Conservation (phyloP, 176 grass and related monocot species). For the Oryza brachyantha region DNA sequence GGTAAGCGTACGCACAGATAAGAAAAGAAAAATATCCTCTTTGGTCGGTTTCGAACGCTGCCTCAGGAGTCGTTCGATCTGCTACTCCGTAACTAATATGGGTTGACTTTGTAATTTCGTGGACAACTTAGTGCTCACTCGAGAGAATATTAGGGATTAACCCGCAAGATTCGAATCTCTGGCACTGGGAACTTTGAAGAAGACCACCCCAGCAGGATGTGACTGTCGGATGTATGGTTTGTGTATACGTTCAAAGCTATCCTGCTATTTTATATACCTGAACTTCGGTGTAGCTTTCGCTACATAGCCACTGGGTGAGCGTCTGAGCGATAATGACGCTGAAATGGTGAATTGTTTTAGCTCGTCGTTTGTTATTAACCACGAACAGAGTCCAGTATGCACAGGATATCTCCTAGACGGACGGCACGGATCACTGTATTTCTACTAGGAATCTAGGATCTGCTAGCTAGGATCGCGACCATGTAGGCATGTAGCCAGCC, state of each 20-base stretch:
- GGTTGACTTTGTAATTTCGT: background rate
- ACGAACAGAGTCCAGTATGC: conserved; percentile 9
- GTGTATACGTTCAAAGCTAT: conserved; percentile 13
- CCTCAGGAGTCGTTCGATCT: background rate
- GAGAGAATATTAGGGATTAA: background rate
- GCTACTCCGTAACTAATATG: background rate
- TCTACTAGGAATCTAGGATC: too few species aligned
- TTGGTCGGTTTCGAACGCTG: too few species aligned
- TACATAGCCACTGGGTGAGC: background rate
- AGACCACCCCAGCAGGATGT: background rate
- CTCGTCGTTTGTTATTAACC: background rate
- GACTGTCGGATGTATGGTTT: background rate
- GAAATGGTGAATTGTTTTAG: background rate
- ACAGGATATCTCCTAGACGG: background rate
- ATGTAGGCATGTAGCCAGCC: background rate
- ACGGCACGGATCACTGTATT: background rate
- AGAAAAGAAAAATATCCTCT: too few species aligned
- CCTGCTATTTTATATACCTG: background rate
- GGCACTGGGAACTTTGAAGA: conserved; percentile 10
- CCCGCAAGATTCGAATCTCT: background rate
- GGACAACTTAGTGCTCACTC: background rate
- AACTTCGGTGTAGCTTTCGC: background rate
- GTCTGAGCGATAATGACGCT: background rate
- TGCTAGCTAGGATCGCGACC: background rate
- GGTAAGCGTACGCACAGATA: too few species aligned